These are phyloP conservation scores for Suillus brevipes DNA, from an alignment of 768 basidiomycete genomes.

Conservation along the genomic window DNA sequence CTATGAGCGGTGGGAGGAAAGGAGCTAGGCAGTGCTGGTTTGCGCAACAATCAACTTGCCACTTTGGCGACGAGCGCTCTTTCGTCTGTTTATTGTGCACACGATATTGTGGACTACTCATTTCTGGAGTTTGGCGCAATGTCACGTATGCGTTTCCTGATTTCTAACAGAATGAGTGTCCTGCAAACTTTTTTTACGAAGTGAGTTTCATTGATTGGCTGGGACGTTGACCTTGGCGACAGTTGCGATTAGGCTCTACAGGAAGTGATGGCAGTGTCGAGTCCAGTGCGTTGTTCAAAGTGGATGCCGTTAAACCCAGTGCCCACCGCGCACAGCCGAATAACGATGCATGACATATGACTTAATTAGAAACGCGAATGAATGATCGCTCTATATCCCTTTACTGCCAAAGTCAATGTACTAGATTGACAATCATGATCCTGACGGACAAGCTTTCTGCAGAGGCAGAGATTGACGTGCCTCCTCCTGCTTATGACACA, in stretches of 20 bases:
- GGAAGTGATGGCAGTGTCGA: neutral
- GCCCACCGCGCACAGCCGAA: neutral
- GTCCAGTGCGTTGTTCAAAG: neutral
- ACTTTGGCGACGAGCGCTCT: neutral
- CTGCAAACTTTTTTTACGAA: neutral
- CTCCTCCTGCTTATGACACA: constrained; percentile 4
- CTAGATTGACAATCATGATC: neutral
- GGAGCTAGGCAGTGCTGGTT: constrained; percentile 38
- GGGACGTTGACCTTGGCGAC: neutral
- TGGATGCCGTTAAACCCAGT: neutral
- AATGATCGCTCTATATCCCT: no score
- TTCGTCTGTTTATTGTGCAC: neutral
- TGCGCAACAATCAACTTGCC: neutral
- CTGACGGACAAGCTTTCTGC: neutral
- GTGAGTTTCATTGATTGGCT: neutral
- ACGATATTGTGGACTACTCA: neutral
- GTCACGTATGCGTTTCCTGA: neutral
- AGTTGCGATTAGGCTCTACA: neutral
- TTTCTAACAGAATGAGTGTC: neutral
- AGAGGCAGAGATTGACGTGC: neutral
- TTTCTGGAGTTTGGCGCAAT: neutral
- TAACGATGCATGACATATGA: neutral
- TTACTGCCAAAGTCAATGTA: neutral
- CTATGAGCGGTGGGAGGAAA: constrained; percentile 72
- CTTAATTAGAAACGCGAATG: neutral